Evolutionary conservation across 1,139 yeast genomes (phyloP).

Genomic region (Wickerhamiella infanticola): DNA sequence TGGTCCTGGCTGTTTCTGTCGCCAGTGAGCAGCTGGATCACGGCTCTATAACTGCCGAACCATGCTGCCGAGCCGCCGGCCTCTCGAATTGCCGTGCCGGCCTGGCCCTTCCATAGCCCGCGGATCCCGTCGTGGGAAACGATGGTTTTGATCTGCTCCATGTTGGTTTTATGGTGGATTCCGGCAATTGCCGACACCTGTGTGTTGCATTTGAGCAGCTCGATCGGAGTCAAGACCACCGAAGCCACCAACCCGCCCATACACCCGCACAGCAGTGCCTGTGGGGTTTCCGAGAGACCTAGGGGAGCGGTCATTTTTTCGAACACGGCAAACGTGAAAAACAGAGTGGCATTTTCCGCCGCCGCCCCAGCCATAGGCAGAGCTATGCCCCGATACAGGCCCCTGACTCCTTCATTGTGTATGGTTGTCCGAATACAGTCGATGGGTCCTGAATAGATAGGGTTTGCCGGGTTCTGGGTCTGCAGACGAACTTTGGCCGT

Average conservation of each 20-base stretch:
- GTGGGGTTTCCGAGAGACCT: background rate
- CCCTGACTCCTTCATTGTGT: conserved; percentile 48
- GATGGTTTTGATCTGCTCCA: conserved; percentile 32
- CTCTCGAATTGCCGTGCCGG: conserved; percentile 72
- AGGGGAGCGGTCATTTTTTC: conserved; percentile 2
- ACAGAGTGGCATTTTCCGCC: conserved; percentile 63
- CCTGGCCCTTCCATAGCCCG: conserved; percentile 75
- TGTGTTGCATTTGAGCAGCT: conserved; percentile 70
- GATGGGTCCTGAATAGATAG: conserved; percentile 35
- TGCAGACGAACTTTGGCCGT: conserved; percentile 83
- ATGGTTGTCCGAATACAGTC: conserved; percentile 50
- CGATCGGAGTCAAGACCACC: conserved; percentile 77
- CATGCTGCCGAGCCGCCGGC: conserved; percentile 84
- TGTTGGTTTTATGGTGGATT: conserved; percentile 17
- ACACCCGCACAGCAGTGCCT: conserved; percentile 11
- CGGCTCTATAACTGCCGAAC: conserved; percentile 76
- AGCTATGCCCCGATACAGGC: conserved; percentile 47
- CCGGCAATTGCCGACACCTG: conserved; percentile 42
- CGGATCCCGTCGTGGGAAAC: conserved; percentile 37
- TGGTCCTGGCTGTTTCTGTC: conserved; percentile 16
- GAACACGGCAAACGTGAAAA: conserved; percentile 39
- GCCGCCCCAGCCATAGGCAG: conserved; percentile 85
- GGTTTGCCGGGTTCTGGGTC: conserved; percentile 39
- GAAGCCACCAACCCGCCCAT: conserved; percentile 74
- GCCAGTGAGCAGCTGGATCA: conserved; percentile 27